Percentiles rank a stretch among this genome's conserved stretches.
These are phyloP conservation scores for Pseudohyphozyma bogoriensis DNA, from an alignment of 768 basidiomycete genomes.

Conservation along the genomic window DNA sequence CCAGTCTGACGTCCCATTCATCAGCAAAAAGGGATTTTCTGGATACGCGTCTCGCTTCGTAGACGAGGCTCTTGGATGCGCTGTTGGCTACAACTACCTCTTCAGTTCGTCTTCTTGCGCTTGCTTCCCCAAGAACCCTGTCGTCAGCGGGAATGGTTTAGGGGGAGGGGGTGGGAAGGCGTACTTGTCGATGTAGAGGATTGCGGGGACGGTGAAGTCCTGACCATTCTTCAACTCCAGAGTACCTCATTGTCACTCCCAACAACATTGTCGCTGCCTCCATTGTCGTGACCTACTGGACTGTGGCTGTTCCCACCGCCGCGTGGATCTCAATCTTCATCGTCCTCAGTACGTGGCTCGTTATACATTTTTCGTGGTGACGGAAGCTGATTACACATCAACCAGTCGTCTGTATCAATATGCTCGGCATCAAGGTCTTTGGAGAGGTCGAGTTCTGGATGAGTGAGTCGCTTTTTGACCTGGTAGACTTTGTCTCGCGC, in stretches of 20 bases:
- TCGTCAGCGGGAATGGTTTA: neutral
- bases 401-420: slow-evolving; percentile 18
- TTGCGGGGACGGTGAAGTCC: neutral
- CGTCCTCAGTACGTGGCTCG: too few species aligned
- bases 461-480: slow-evolving; percentile 35
- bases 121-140: neutral
- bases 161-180: too few species aligned
- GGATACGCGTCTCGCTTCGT: slow-evolving; percentile 40
- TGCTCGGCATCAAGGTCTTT: slow-evolving; percentile 24
- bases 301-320: slow-evolving; percentile 6
- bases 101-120: neutral
- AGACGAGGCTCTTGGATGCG: slow-evolving; percentile 39
- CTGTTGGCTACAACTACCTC: slow-evolving; percentile 27
- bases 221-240: neutral
- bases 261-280: slow-evolving; percentile 22
- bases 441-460: slow-evolving; percentile 36
- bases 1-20: neutral
- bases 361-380: too few species aligned
- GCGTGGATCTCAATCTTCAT: slow-evolving; percentile 24
- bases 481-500: too few species aligned
- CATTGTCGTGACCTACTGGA: slow-evolving; percentile 25
- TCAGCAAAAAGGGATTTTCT: slow-evolving; percentile 32
- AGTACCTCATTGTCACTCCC: slow-evolving; percentile 19
- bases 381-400: too few species aligned
- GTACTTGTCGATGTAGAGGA: too few species aligned